These are phyloP conservation scores for Tetrapisispora fleetii DNA, from an alignment of 805 yeast species.

Conservation along the genomic window DNA sequence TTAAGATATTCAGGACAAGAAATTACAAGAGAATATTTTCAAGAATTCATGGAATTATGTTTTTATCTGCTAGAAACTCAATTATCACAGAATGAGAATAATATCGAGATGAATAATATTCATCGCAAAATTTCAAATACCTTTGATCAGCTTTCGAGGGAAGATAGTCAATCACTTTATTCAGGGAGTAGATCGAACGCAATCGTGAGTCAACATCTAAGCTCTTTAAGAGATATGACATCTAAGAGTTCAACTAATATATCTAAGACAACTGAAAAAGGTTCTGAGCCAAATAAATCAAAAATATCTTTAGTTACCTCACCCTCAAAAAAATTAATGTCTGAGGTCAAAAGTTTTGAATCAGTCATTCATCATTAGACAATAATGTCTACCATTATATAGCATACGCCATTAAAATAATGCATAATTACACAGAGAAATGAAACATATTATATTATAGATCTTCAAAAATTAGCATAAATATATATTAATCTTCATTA, in stretches of 20 bases:
- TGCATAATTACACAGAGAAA: background rate
- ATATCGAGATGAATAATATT: background rate
- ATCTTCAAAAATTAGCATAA: background rate
- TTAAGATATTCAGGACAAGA: conserved; percentile 56
- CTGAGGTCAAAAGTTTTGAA: conserved; percentile 9
- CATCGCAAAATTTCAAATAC: background rate
- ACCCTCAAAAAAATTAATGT: background rate
- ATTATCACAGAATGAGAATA: background rate
- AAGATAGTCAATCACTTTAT: background rate
- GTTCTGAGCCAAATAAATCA: background rate
- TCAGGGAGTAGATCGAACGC: background rate
- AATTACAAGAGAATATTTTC: conserved; percentile 49
- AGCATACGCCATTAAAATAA: background rate
- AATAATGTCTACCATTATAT: too few species aligned
- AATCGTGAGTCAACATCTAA: background rate
- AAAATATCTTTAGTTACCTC: background rate
- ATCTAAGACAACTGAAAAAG: background rate
- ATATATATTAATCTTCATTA: too few species aligned
- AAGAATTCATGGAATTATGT: conserved; percentile 44
- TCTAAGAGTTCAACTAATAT: background rate
- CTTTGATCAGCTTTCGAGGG: background rate
- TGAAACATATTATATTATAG: too few species aligned
- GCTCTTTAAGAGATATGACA: background rate
- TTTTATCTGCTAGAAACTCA: conserved; percentile 25
- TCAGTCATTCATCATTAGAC: conserved; percentile 9